Conservation (phyloP, 306 rosid species). For the Gastrolobium villosum region DNA sequence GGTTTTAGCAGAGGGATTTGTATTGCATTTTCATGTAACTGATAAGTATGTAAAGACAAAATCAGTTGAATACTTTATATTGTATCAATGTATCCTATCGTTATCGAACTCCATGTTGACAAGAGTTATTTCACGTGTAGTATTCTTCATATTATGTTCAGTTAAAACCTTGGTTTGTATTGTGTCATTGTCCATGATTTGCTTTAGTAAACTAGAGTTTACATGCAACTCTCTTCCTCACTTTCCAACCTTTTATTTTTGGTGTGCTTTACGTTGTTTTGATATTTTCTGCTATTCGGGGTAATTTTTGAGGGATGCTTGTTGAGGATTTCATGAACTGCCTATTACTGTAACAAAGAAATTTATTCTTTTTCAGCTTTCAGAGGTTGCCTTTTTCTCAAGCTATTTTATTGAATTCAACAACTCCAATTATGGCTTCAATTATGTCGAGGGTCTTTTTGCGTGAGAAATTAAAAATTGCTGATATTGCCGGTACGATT, state of each 20-base stretch:
- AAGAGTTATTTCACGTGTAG: not conserved
- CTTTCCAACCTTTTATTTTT: conserved; percentile 29
- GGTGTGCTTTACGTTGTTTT: not conserved
- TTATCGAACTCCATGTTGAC: not conserved
- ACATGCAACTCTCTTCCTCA: conserved; percentile 27
- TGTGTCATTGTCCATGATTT: conserved; percentile 13
- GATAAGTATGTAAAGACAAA: not conserved
- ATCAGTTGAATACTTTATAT: not conserved
- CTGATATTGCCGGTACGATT: conserved; percentile 71
- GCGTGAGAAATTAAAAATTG: conserved; percentile 69
- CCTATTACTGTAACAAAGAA: conserved; percentile 35
- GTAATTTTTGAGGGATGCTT: not conserved
- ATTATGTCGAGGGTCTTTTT: conserved; percentile 73
- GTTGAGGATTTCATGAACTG: conserved; percentile 16
- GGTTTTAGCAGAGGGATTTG: conserved; percentile 28
- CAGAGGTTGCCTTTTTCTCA: conserved; percentile 75
- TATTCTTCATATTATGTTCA: conserved; percentile 2
- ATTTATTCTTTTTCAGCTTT: conserved; percentile 67
- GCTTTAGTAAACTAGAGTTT: conserved; percentile 12
- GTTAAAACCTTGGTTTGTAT: conserved; percentile 11
- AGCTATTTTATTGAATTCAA: conserved; percentile 74
- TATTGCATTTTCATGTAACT: conserved; percentile 27
- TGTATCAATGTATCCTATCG: not conserved
- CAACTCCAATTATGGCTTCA: conserved; percentile 83
- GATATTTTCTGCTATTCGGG: not conserved